Evolutionary conservation across 2,329 filamentous ascomycete genomes (phyloP), one percentile per base, ranked within the genome.

Genomic region (Trichoderma citrinoviride): DNA sequence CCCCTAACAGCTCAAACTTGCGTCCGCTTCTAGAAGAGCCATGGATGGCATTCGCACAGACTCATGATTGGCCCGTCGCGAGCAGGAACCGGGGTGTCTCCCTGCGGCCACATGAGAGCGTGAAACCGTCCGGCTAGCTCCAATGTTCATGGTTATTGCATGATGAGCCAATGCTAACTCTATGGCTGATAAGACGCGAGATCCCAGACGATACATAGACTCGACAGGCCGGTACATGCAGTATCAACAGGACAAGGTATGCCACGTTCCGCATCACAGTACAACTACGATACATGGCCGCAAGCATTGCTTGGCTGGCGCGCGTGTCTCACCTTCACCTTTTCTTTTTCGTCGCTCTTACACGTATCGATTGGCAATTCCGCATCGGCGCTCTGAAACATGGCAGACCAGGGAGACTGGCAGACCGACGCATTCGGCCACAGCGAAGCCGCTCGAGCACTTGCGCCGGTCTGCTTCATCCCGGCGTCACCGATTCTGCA

Each of bases 1-100:
- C 52, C 37, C 44, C 44, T 37, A 57, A 50, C 44, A 64, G 61
- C 61, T 43, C 61, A 64, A 64, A 58, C 43, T 52, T 64, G 61
- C 61, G 61, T 57, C 53, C 53, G 53, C 71, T 73, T 73, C 71
- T 71, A 73, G 71, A 73, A 73, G 66, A 67, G 54, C 41, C 25
- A 57, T 33, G n/a, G 25, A 47, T 27, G 61, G 55, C 66, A 62
- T 65, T 47, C 63, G 67, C 66, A 67, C 66, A 58, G 64, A 50
- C 62, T 54, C 54, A 66, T 69, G 64, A 63, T 49, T 63, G 61
- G 61, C 46, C n/a, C 29, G 21, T 47, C 19, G 19, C 10, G 17
- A 33, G 21, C 41, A 37, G 23, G 43, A 17, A 33, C 33, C 43
- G 46, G 33, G 37, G 37, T 21, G 1, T n/a, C 53, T 43, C 44